Base-by-base conservation (phyloP, 495 filamentous ascomycete genomes). In the Staphylotrichum tortipilum region DNA sequence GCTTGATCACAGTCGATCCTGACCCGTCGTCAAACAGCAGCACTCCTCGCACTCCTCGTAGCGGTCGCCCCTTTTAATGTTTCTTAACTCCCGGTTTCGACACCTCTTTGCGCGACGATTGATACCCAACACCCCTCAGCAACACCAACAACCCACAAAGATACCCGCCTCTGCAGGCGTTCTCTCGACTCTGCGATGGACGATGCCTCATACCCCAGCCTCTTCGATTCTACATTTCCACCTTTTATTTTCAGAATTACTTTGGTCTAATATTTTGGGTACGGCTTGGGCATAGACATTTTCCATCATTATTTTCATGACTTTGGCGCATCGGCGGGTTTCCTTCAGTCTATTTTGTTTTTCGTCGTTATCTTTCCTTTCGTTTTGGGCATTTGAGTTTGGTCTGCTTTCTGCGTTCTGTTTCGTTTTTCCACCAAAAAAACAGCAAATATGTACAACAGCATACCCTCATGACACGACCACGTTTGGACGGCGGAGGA, bases 31-130 rank as follows among this genome's bases (percentile, higher is more conserved):
- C 12, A 14, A 35, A 58, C 19, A 71, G 68, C 17, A 68, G 49
- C 47, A 68, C 71, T 0, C 70, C 72, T 18, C 69, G 70, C 44
- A 74, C 70, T 1, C 67, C 70, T 1, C 68, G 70, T 48, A 73
- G 67, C 55, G 70, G 62, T 34, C 59, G 60, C 50, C 55, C 49
- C 19, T 63, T 61, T 40, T 65, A 63, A n/a, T n/a, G 50, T 44
- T 24, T 48, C 23, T 41, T 40, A 8, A 9, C 18, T 33, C 24
- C 4, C 21, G 17, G 42, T 46, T 33, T 45, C 35, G 15, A 46
- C 43, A 39, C 18, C 26, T 19, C 52, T 28, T 43, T 22, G 42
- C 42, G 22, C 39, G 24, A 39, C 26, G 18, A 38, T 44, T 47
- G 50, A 52, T 52, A 47, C 50, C 50, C 43, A 24, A 33, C 36